These are phyloP conservation scores for Talaromyces sp. DNA, from an alignment of 2,329 filamentous ascomycete species.

Conservation along the genomic window DNA sequence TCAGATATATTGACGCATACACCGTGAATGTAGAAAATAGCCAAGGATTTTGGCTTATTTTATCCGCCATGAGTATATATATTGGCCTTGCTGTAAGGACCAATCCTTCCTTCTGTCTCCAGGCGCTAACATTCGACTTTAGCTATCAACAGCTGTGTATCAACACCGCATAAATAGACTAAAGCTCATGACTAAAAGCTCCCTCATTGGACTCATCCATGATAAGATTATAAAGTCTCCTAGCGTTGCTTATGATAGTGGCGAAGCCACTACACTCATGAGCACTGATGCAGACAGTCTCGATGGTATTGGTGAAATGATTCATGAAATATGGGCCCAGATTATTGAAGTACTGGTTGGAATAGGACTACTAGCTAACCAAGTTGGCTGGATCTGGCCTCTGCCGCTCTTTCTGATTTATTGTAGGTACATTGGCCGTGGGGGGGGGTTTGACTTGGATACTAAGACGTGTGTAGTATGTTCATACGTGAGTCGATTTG, in stretches of 20 bases:
- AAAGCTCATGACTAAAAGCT: slow-evolving; percentile 40
- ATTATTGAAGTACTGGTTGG: slow-evolving; percentile 42
- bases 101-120: neutral
- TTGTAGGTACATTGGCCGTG: slow-evolving; percentile 26
- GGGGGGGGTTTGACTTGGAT: neutral
- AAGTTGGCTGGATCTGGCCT: slow-evolving; percentile 41
- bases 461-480: slow-evolving; percentile 20
- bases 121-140: neutral
- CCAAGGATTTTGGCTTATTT: slow-evolving; percentile 40
- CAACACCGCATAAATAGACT: slow-evolving; percentile 41
- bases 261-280: slow-evolving; percentile 41
- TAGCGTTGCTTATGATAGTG: slow-evolving; percentile 28
- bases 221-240: slow-evolving; percentile 31
- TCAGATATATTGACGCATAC: slow-evolving; percentile 26
- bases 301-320: slow-evolving; percentile 31
- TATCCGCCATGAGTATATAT: slow-evolving; percentile 36
- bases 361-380: slow-evolving; percentile 36
- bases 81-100: slow-evolving; percentile 29
- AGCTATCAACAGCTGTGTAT: slow-evolving; percentile 37
- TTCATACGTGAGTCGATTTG: slow-evolving; percentile 28
- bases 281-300: slow-evolving; percentile 44
- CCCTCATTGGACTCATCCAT: slow-evolving; percentile 47
- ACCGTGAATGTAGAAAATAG: slow-evolving; percentile 27
- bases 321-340: slow-evolving; percentile 45
- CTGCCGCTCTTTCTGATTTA: slow-evolving; percentile 38